phyloP scores from a whole-genome alignment of 1,139 yeast genomes.

The Pichia norvegensis region DNA sequence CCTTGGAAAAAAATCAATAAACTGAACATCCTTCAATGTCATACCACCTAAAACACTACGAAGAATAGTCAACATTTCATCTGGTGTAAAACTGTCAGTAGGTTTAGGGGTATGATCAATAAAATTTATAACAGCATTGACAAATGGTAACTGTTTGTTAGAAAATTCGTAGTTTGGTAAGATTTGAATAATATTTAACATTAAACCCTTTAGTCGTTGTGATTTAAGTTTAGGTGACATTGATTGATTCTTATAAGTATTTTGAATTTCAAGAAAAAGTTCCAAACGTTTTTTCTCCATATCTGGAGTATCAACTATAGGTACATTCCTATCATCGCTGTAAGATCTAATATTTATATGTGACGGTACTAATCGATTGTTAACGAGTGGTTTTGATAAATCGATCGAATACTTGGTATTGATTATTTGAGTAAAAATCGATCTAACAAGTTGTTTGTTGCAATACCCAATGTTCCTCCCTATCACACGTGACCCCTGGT shows the following conservation, averaged over 20 bases:
- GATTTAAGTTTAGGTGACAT: constrained; percentile 24
- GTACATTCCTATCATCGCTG: background rate
- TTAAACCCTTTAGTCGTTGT: constrained; percentile 16
- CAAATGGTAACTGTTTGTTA: constrained; percentile 22
- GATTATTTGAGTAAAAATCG: background rate
- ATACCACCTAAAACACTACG: constrained; percentile 23
- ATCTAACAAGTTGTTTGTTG: background rate
- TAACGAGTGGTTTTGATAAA: background rate
- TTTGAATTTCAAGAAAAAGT: constrained; percentile 20
- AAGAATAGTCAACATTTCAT: constrained; percentile 22
- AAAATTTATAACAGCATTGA: constrained; percentile 24
- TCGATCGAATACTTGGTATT: background rate
- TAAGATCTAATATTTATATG: background rate
- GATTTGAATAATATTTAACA: constrained; percentile 17
- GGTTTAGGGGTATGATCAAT: constrained; percentile 23
- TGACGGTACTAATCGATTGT: background rate
- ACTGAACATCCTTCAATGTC: constrained; percentile 23
- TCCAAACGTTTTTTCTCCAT: constrained; percentile 15
- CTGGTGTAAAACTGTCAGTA: constrained; percentile 18
- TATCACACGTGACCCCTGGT: background rate
- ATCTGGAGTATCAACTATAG: constrained; percentile 16
- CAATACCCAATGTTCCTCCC: background rate
- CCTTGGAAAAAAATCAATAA: constrained; percentile 27
- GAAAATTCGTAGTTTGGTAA: constrained; percentile 20
- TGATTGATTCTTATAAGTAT: constrained; percentile 19